These are phyloP conservation scores for Microbotryum violaceum DNA, from an alignment of 1,284 basidiomycete genomes.

Conservation along the genomic window DNA sequence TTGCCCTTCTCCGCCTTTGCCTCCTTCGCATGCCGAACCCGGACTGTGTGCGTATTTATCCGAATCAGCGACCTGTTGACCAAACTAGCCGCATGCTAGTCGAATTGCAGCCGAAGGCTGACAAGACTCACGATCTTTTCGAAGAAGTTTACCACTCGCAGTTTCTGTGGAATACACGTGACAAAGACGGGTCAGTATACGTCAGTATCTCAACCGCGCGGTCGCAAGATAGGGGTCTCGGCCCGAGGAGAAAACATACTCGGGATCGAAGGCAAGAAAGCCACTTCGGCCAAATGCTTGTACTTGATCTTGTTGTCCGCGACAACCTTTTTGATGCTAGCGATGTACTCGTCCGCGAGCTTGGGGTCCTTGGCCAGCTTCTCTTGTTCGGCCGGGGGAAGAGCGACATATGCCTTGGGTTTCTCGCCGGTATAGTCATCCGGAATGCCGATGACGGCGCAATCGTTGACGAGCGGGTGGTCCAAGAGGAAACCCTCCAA, in stretches of 20 bases:
- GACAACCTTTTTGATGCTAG: conserved; percentile 50
- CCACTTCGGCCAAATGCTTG: conserved; percentile 62
- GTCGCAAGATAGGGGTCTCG: too few relatives aligned
- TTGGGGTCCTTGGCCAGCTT: background rate
- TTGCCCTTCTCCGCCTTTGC: too few relatives aligned
- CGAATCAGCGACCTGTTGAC: too few relatives aligned
- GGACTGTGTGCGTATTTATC: too few relatives aligned
- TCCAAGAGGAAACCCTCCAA: conserved; percentile 65
- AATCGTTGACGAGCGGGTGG: conserved; percentile 61
- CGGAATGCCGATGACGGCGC: conserved; percentile 63
- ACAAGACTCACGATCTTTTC: conserved; percentile 16
- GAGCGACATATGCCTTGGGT: conserved; percentile 49
- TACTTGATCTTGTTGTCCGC: conserved; percentile 60
- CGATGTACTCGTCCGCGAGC: conserved; percentile 9
- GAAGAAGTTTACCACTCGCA: conserved; percentile 20
- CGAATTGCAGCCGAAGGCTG: too few relatives aligned
- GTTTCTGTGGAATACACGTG: conserved; percentile 1
- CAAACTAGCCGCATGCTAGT: too few relatives aligned
- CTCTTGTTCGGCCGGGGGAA: conserved; percentile 3
- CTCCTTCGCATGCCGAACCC: too few relatives aligned
- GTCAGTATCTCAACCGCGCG: too few relatives aligned
- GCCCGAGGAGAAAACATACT: conserved; percentile 39
- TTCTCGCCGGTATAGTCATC: conserved; percentile 73
- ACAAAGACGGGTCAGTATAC: too few relatives aligned
- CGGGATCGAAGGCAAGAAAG: conserved; percentile 59